phyloP scores from a whole-genome alignment of 495 filamentous ascomycete genomes.

The Astrocystis sublimbata region DNA sequence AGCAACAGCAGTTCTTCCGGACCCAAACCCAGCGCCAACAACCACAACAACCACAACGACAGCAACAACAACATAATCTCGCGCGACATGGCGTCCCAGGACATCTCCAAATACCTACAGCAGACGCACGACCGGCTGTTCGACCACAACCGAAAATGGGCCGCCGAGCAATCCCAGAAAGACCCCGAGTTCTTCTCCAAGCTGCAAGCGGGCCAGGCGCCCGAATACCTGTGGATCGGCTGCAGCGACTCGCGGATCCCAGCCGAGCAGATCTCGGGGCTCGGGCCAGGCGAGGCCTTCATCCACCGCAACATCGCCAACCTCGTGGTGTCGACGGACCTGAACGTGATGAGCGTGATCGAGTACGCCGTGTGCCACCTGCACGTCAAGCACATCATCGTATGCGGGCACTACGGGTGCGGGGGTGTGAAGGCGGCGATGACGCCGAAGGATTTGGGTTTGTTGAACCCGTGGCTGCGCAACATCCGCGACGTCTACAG shows the following conservation, averaged over 20 bases:
- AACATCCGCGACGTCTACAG: slow-evolving; percentile 63
- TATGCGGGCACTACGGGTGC: slow-evolving; percentile 66
- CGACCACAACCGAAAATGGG: slow-evolving; percentile 57
- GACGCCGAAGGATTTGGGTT: slow-evolving; percentile 56
- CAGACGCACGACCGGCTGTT: slow-evolving; percentile 56
- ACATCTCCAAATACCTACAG: slow-evolving; percentile 45
- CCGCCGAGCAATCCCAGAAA: slow-evolving; percentile 47
- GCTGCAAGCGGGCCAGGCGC: slow-evolving; percentile 54
- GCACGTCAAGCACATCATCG: slow-evolving; percentile 63
- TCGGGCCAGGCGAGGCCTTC: slow-evolving; percentile 61
- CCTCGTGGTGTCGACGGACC: slow-evolving; percentile 58
- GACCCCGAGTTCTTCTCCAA: slow-evolving; percentile 59
- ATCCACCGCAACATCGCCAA: slow-evolving; percentile 68
- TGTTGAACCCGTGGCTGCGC: slow-evolving; percentile 62
- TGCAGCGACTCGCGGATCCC: slow-evolving; percentile 66
- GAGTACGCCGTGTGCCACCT: slow-evolving; percentile 61
- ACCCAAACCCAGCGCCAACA: not conserved
- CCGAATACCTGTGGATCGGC: slow-evolving; percentile 66
- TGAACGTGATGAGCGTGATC: slow-evolving; percentile 64
- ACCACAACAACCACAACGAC: not conserved
- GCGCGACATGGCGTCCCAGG: slow-evolving; percentile 34
- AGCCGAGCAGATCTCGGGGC: slow-evolving; percentile 59
- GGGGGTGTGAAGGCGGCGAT: slow-evolving; percentile 65
- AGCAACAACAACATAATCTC: not conserved
- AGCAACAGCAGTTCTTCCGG: slow-evolving; percentile 6